These are phyloP conservation scores for Cylindrotheca closterium DNA, from an alignment of 108 stramenopile species.

Conservation along the genomic window DNA sequence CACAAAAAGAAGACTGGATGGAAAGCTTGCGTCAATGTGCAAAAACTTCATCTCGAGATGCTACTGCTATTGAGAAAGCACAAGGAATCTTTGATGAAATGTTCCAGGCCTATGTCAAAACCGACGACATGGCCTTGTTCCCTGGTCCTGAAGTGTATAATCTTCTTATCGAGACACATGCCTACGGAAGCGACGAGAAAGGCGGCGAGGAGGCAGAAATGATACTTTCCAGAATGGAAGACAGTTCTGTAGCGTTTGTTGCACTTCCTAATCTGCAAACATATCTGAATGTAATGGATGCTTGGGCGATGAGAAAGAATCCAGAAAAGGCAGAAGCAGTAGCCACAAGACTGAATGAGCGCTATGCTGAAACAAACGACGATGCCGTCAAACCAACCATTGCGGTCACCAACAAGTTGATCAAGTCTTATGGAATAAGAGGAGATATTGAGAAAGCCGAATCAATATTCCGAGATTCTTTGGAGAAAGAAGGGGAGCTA, in stretches of 20 bases:
- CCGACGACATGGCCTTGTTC: conserved; percentile 22
- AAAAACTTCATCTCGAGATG: conserved; percentile 7
- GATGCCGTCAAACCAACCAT: conserved; percentile 10
- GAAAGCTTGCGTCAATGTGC: conserved; percentile 12
- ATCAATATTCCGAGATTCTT: conserved; percentile 20
- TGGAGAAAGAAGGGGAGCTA: conserved; percentile 4
- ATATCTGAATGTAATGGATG: conserved; percentile 46
- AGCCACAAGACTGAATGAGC: conserved; percentile 17
- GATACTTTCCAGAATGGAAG: conserved; percentile 36
- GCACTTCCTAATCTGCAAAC: conserved; percentile 33
- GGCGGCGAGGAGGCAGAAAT: conserved; percentile 28
- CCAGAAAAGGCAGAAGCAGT: conserved; percentile 31
- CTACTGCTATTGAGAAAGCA: conserved; percentile 18
- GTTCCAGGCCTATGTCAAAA: conserved; percentile 26
- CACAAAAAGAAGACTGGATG: conserved; percentile 27
- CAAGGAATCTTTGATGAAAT: conserved; percentile 46
- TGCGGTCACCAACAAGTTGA: conserved; percentile 36
- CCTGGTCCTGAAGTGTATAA: conserved; percentile 42
- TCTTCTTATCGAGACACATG: conserved; percentile 33
- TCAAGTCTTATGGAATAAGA: conserved; percentile 34
- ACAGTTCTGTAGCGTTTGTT: conserved; percentile 3
- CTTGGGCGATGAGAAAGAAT: conserved; percentile 37
- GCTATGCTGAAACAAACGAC: conserved; percentile 14
- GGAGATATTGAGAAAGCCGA: conserved; percentile 30
- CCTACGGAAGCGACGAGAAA: conserved; percentile 23